Percentiles rank a stretch among this genome's conserved stretches.
phyloP scores from a whole-genome alignment of 2,329 filamentous ascomycete genomes.

The Verticillium klebahnii region DNA sequence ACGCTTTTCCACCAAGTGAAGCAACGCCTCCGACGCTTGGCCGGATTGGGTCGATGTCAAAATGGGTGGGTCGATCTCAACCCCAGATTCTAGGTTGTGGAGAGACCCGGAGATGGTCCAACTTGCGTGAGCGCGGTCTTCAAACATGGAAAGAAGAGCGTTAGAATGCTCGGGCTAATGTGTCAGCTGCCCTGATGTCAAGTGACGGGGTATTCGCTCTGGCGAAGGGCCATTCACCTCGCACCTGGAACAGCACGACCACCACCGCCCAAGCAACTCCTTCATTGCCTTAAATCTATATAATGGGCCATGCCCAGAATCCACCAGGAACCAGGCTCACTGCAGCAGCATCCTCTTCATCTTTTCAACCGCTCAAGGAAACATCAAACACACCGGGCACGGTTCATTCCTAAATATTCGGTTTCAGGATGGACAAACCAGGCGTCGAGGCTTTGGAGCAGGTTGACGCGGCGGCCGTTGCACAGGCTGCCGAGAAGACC shows the following conservation, averaged over 20 bases:
- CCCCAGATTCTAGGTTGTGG: no score
- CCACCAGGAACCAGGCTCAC: not conserved
- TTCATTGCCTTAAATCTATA: not conserved
- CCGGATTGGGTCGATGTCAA: no score
- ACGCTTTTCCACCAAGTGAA: no score
- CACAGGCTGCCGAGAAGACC: not conserved
- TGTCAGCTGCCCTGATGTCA: no score
- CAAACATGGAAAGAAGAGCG: no score
- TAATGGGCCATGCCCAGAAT: not conserved
- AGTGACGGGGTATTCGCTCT: not conserved
- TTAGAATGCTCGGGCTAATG: no score
- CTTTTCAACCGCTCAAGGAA: not conserved
- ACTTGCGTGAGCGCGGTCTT: no score
- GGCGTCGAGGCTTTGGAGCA: not conserved
- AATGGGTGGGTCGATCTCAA: no score
- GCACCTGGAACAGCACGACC: not conserved
- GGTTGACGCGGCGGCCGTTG: not conserved
- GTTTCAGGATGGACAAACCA: not conserved
- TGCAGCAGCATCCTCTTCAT: not conserved
- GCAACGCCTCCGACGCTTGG: no score
- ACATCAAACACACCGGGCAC: not conserved
- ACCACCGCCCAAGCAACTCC: not conserved
- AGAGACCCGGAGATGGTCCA: no score
- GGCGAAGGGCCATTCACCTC: not conserved
- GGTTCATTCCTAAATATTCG: not conserved